These are phyloP conservation scores for Pythium scleroteichum DNA, from an alignment of 352 stramenopile species.

Conservation along the genomic window DNA sequence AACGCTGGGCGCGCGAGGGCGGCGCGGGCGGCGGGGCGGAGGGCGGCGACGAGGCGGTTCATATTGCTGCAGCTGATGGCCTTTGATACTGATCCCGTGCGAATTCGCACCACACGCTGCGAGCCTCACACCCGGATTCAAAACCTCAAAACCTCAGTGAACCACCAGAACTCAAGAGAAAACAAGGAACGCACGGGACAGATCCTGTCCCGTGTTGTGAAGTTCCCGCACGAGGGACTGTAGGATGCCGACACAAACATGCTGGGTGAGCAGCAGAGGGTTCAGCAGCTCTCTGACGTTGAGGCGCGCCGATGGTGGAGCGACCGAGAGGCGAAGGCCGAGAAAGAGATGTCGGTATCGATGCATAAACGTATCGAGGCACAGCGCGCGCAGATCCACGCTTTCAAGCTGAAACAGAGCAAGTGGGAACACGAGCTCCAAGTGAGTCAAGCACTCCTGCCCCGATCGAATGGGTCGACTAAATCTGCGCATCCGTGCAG, in stretches of 20 bases:
- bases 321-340: constrained; percentile 47
- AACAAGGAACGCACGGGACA: too few species aligned
- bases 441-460: not conserved
- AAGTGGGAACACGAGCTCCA: constrained; percentile 84
- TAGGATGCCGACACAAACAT: too few species aligned
- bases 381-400: constrained; percentile 67
- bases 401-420: constrained; percentile 81
- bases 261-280: constrained; percentile 4
- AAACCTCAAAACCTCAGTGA: constrained; percentile 33
- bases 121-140: constrained; percentile 10
- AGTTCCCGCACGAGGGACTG: too few species aligned
- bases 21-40: constrained; percentile 69
- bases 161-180: constrained; percentile 29
- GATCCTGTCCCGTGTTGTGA: too few species aligned
- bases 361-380: constrained; percentile 74
- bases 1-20: constrained; percentile 52
- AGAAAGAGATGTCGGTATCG: constrained; percentile 47
- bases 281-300: constrained; percentile 26
- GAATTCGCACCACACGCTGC: not conserved
- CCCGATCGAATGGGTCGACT: not conserved
- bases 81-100: too few species aligned
- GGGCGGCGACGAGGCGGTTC: constrained; percentile 74
- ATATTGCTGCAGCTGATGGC: constrained; percentile 31
- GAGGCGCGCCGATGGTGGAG: constrained; percentile 68
- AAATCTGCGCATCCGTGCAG: constrained; percentile 24